phyloP scores from a whole-genome alignment of 1,139 yeast genomes.

The Geotrichum bryndzae region DNA sequence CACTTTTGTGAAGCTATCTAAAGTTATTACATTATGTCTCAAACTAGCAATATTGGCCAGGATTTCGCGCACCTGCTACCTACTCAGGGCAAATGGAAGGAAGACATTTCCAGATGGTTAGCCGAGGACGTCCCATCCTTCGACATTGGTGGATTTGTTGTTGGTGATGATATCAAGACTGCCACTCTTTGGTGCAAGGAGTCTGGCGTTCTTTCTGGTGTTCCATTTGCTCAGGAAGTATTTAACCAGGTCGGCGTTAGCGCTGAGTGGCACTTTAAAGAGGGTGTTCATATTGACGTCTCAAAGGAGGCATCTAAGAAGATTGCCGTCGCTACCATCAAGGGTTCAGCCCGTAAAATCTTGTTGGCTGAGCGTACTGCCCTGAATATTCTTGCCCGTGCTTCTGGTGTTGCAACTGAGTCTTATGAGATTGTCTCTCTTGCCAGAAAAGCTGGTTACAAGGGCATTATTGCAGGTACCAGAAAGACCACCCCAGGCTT shows the following conservation, averaged over 20 bases:
- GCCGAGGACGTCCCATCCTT: slow-evolving; percentile 89
- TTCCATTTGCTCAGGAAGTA: slow-evolving; percentile 85
- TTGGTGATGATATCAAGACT: slow-evolving; percentile 64
- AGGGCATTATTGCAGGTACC: slow-evolving; percentile 91
- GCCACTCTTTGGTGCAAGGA: slow-evolving; percentile 82
- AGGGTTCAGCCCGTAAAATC: slow-evolving; percentile 72
- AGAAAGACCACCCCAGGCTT: slow-evolving; percentile 97
- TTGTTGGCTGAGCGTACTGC: slow-evolving; percentile 84
- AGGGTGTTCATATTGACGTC: slow-evolving; percentile 59
- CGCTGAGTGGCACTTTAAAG: slow-evolving; percentile 67
- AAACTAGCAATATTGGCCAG: slow-evolving; percentile 33
- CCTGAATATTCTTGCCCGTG: slow-evolving; percentile 70
- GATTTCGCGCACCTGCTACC: slow-evolving; percentile 57
- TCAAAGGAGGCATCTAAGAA: slow-evolving; percentile 45
- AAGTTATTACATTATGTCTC: background rate
- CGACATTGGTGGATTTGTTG: slow-evolving; percentile 91
- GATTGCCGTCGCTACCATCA: slow-evolving; percentile 67
- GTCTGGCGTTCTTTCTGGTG: slow-evolving; percentile 75
- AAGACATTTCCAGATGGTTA: slow-evolving; percentile 66
- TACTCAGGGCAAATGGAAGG: slow-evolving; percentile 69
- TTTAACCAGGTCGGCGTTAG: slow-evolving; percentile 65
- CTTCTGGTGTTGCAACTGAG: slow-evolving; percentile 83
- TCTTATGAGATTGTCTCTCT: slow-evolving; percentile 52
- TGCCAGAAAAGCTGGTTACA: slow-evolving; percentile 68
- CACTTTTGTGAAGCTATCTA: background rate